These are phyloP conservation scores for Beauveria brongniartii DNA, from an alignment of 2,329 filamentous ascomycete species.

Conservation along the genomic window DNA sequence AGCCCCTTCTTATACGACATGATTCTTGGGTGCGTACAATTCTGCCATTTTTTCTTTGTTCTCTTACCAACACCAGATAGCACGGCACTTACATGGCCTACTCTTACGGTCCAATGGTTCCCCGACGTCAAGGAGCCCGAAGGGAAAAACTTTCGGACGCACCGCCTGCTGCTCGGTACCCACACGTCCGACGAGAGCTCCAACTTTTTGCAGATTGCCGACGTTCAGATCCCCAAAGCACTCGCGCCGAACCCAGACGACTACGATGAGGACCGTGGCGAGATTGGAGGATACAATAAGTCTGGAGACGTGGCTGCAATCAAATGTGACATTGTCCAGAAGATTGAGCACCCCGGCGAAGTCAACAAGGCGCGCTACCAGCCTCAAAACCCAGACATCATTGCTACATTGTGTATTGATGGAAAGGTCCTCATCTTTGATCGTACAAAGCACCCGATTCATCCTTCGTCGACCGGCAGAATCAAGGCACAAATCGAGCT, in stretches of 20 bases:
- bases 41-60: not conserved
- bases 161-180: constrained; percentile 87
- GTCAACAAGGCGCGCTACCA: constrained; percentile 98
- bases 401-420: constrained; percentile 86
- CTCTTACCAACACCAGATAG: constrained; percentile 30
- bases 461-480: constrained; percentile 54
- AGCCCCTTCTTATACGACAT: constrained; percentile 97
- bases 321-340: constrained; percentile 88
- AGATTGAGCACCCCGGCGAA: constrained; percentile 91
- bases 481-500: constrained; percentile 79
- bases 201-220: constrained; percentile 92
- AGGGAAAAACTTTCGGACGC: constrained; percentile 78
- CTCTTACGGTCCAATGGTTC: constrained; percentile 95
- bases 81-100: constrained; percentile 94
- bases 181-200: constrained; percentile 80
- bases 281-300: constrained; percentile 88
- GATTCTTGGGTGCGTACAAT: constrained; percentile 65
- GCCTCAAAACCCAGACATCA: constrained; percentile 93
- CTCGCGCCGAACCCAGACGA: constrained; percentile 66
- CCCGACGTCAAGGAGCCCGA: constrained; percentile 85
- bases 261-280: constrained; percentile 85
- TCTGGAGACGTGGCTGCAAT: constrained; percentile 62
- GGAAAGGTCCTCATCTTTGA: constrained; percentile 89
- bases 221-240: constrained; percentile 84
- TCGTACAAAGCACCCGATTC: constrained; percentile 81